phyloP scores from a whole-genome alignment of 768 basidiomycete genomes.

The Imleria badia region DNA sequence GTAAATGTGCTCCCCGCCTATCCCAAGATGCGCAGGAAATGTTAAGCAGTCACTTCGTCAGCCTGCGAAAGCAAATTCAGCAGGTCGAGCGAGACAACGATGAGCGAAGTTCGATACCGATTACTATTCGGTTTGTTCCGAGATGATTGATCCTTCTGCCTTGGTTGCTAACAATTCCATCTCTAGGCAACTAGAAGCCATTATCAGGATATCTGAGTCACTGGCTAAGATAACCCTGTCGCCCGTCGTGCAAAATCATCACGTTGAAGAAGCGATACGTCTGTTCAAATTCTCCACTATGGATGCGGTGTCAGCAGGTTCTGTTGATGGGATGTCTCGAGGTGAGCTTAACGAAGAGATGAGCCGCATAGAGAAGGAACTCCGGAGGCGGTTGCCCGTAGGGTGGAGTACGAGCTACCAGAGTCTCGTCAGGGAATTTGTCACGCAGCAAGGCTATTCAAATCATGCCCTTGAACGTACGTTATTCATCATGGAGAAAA shows the following conservation, averaged over 20 bases:
- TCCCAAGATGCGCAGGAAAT: slow-evolving; percentile 95
- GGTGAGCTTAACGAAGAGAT: slow-evolving; percentile 95
- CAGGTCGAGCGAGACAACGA: slow-evolving; percentile 96
- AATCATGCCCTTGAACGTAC: slow-evolving; percentile 90
- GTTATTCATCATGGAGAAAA: slow-evolving; percentile 89
- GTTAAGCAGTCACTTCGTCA: slow-evolving; percentile 94
- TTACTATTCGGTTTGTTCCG: slow-evolving; percentile 84
- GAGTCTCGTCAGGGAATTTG: slow-evolving; percentile 89
- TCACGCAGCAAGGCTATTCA: slow-evolving; percentile 87
- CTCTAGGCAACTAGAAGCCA: slow-evolving; percentile 88
- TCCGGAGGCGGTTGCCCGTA: slow-evolving; percentile 79
- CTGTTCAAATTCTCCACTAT: slow-evolving; percentile 99
- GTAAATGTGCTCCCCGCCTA: slow-evolving; percentile 94
- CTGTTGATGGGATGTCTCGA: slow-evolving; percentile 88
- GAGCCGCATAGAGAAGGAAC: slow-evolving; percentile 82
- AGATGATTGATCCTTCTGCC: background rate
- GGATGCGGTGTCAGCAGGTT: slow-evolving; percentile 96
- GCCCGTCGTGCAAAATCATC: slow-evolving; percentile 82
- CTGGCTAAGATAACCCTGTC: slow-evolving; percentile 92
- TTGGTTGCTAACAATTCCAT: slow-evolving; percentile 2
- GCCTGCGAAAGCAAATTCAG: slow-evolving; percentile 89
- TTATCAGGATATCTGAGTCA: slow-evolving; percentile 97
- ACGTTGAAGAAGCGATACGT: slow-evolving; percentile 97
- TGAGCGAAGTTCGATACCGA: slow-evolving; percentile 96
- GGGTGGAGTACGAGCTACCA: slow-evolving; percentile 98